Evolutionary conservation across 176 grass and related monocot species (phyloP).

Genomic region (Eleusine indica): DNA sequence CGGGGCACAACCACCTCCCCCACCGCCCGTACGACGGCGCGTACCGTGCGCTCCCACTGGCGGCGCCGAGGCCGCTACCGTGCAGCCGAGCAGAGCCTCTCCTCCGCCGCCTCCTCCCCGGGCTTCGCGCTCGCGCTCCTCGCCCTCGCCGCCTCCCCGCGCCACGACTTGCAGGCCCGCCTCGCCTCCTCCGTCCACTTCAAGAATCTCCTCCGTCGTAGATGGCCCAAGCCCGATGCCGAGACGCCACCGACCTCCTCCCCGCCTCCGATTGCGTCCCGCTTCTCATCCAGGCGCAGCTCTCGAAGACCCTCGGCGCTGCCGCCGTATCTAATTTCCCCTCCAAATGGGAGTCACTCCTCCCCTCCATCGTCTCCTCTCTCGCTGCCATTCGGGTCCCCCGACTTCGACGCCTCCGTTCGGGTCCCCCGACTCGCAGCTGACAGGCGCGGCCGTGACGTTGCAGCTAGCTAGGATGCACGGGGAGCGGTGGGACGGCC

Average conservation of each 20-base stretch:
- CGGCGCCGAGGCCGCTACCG: not conserved
- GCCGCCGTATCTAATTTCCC: slow-evolving; percentile 84
- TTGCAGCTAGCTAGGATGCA: too few species aligned
- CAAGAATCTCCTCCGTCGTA: slow-evolving; percentile 79
- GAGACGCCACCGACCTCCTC: slow-evolving; percentile 24
- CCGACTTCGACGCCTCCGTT: too few species aligned
- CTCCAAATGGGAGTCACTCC: slow-evolving; percentile 72
- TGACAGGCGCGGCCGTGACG: too few species aligned
- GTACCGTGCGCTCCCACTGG: slow-evolving; percentile 14
- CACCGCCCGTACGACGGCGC: slow-evolving; percentile 20
- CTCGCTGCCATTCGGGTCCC: slow-evolving; percentile 22
- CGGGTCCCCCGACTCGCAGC: too few species aligned
- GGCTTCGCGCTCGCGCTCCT: slow-evolving; percentile 80
- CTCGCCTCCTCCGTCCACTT: slow-evolving; percentile 79
- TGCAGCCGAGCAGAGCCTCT: slow-evolving; percentile 50
- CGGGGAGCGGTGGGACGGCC: too few species aligned
- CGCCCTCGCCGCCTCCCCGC: slow-evolving; percentile 56
- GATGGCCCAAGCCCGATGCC: slow-evolving; percentile 56
- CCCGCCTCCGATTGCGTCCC: slow-evolving; percentile 61
- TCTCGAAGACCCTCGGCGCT: slow-evolving; percentile 73
- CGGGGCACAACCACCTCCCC: not conserved
- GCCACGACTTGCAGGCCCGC: slow-evolving; percentile 60
- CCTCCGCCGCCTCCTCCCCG: slow-evolving; percentile 43
- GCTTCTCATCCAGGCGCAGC: slow-evolving; percentile 73
- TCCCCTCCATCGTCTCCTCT: slow-evolving; percentile 73